Base-by-base conservation (phyloP, 2,329 filamentous ascomycete species). In the Orbilia blumenaviensis region DNA sequence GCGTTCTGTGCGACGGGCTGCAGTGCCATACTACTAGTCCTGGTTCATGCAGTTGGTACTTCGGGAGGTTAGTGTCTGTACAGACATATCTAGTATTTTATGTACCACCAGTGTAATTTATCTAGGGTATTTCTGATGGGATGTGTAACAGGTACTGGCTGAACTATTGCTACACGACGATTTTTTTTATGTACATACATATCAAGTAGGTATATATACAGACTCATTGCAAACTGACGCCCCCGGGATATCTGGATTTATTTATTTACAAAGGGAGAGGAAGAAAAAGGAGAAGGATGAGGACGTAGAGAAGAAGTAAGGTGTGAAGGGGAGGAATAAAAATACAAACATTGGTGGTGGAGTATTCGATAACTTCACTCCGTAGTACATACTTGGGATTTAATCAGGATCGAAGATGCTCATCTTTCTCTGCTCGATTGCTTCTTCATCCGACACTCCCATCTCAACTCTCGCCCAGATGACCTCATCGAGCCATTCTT, bases 401-500 rank as follows among this genome's bases (percentile, higher is more conserved):
- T 23, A 60, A 42, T 66, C 67, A 5, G 48, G 14, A 58, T 75
- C 62, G 36, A 75, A 75, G 21, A 75, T 25, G 36, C 44, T 56
- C 56, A 75, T 44, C 64, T 68, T 75, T 16, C 71, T 63, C 12
- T 48, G 25, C 34, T 63, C 50, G 29, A 75, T 75, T 23, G 71
- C 71, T 9, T 68, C 63, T 36, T 75, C 71, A 10, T 75, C 63
- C n/a, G 48, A 27, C 12, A 68, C 34, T 2, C 71, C 56, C 71
- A 75, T 75, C 23, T 75, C 63, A 4, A 14, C 27, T 27, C 64
- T 68, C 29, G 71, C 71, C 38, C 56, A 50, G 7, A 58, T 21
- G 27, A 75, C 63, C 54, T 68, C 63, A 9, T 75, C 63, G 12
- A 44, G 21, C 71, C 71, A 75, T 21, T 75, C 34, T 29, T 68